Evolutionary conservation across 2,329 filamentous ascomycete species (phyloP), one percentile per base, ranked within the genome.

Genomic region (Talaromyces sp.): DNA sequence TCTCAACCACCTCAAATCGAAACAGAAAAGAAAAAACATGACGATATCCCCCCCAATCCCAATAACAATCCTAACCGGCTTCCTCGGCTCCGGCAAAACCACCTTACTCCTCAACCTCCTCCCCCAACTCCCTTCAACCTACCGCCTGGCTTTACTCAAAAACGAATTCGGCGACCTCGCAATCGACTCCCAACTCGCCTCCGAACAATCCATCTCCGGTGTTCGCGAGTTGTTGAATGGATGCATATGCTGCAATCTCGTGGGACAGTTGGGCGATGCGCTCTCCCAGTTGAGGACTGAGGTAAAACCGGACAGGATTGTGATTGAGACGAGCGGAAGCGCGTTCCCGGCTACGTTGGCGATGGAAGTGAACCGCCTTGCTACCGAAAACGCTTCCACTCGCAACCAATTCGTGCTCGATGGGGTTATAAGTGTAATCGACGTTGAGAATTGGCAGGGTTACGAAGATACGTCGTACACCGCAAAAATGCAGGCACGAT

Each of bases 241-340:
- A 70, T 98, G 95, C 81, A 98, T 99, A 79, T 99, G 95, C 86
- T 99, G 95, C 82, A 98, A 98, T 76, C 89, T 98, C 29, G 94
- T 99, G 67, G 95, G 95, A 17, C 92, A 96, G 77, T 87, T 99
- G 7, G 87, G 88, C 67, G 88, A 90, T 58, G 93, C 94, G 1
- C 88, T 99, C 19, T 80, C 85, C 51, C 89, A 95, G 73, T 88
- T 99, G 47, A 85, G 86, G 60, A 77, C 81, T 29, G 80, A 84
- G 43, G 80, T 85, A 5, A 68, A 70, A 0, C 94, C 93, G 0
- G 91, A 97, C 75, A 87, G 95, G 64, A 95, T 99, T 77, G 88
- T 99, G 61, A 89, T 99, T 76, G 95, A 99, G 83, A 99, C 95
- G 2, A 91, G 88, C 45, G 95, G 95, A 1, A 91, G 88, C 31